These are phyloP conservation scores for Posidonia oceanica DNA, from an alignment of 116 monocot species.

Conservation along the genomic window DNA sequence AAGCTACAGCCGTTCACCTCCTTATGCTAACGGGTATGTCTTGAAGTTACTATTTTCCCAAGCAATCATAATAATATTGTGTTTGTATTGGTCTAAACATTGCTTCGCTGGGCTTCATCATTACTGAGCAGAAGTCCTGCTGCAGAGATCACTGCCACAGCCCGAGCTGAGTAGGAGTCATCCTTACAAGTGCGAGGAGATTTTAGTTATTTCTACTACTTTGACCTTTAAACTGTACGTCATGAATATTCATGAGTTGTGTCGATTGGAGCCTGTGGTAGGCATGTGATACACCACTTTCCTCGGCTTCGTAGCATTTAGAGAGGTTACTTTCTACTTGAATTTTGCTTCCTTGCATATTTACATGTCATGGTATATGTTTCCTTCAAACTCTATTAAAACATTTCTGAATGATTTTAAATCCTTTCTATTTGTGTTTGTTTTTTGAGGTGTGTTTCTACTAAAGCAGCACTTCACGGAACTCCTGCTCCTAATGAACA, in stretches of 20 bases:
- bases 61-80: background rate
- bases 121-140: constrained; percentile 9
- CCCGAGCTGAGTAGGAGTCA: constrained; percentile 20
- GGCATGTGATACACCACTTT: constrained; percentile 3
- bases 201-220: background rate
- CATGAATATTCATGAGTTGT: background rate
- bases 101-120: background rate
- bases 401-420: constrained; percentile 1
- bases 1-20: constrained; percentile 54
- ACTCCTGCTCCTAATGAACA: background rate
- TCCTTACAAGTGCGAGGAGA: background rate
- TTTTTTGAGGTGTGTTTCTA: constrained; percentile 11
- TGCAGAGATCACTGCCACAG: constrained; percentile 21
- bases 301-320: constrained; percentile 15
- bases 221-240: background rate
- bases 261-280: background rate
- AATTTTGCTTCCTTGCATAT: constrained; percentile 3
- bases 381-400: background rate
- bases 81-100: background rate
- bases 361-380: constrained; percentile 2
- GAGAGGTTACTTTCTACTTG: constrained; percentile 20
- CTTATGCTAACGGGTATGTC: constrained; percentile 58
- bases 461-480: constrained; percentile 10
- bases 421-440: constrained; percentile 6
- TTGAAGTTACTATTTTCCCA: no score